Conservation (phyloP, 2,329 filamentous ascomycete species). For the Harringtonia lauricola region DNA sequence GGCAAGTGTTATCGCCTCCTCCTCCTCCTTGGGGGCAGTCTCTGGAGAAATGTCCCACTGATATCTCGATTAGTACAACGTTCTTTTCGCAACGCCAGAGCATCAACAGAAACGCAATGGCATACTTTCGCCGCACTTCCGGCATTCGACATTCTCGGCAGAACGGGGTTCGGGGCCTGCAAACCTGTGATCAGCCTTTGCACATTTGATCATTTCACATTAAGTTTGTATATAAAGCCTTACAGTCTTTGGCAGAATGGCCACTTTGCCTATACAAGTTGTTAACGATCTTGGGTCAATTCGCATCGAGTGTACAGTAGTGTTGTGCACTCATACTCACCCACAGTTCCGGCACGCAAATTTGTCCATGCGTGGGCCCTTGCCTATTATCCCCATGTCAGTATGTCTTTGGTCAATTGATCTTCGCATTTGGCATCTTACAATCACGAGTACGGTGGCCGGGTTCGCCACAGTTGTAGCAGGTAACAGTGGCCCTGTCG, state of each 20-base stretch:
- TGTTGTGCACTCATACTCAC: slow-evolving; percentile 18
- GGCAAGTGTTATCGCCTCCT: slow-evolving; percentile 40
- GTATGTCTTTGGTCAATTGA: not conserved
- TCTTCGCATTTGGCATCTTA: slow-evolving; percentile 21
- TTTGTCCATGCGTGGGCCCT: slow-evolving; percentile 49
- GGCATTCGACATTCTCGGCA: slow-evolving; percentile 52
- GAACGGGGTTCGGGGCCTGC: slow-evolving; percentile 45
- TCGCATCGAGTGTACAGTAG: no score
- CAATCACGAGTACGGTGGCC: slow-evolving; percentile 64
- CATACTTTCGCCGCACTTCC: slow-evolving; percentile 51
- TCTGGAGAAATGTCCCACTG: slow-evolving; percentile 49
- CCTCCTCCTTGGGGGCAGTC: slow-evolving; percentile 54
- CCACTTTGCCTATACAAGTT: slow-evolving; percentile 29
- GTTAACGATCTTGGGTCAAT: no score
- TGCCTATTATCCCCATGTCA: slow-evolving; percentile 27
- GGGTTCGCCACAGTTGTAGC: slow-evolving; percentile 51
- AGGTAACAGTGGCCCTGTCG: slow-evolving; percentile 36
- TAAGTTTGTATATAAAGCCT: slow-evolving; percentile 11
- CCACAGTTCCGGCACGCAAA: slow-evolving; percentile 61
- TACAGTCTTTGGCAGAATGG: slow-evolving; percentile 39
- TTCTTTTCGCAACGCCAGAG: not conserved
- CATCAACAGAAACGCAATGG: slow-evolving; percentile 1
- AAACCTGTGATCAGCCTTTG: slow-evolving; percentile 22
- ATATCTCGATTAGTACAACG: not conserved
- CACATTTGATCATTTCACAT: slow-evolving; percentile 15